Base-by-base conservation (phyloP, 495 filamentous ascomycete species). In the Bryoglossum gracile region DNA sequence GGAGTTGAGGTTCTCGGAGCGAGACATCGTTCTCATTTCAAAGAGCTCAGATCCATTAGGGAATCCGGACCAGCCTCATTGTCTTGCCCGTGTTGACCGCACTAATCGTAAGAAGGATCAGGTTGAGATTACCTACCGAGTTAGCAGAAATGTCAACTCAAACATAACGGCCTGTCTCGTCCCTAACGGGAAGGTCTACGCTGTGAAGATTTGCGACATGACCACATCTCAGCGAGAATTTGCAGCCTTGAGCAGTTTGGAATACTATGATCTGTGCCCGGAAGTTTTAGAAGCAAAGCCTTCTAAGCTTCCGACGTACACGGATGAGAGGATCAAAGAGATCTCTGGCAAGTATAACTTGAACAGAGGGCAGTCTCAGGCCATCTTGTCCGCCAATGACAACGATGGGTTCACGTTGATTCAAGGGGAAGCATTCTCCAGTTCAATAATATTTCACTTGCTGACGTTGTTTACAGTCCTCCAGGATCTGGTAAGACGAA, bases 401-500 rank as follows among this genome's bases (percentile, higher is more conserved):
- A 96, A 95, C 55, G 90, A 95, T 65, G 92, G 84, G 0, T 98
- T 98, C 62, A 95, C 90, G 6, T 73, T 98, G 41, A 86, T 98
- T 48, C 92, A 98, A 66, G 92, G 92, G 76, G 80, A 72, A 59
- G 69, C 54, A 46, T n/a, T 26, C 9, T 25, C 2, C 21, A 41
- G 19, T n/a, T n/a, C n/a, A n/a, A n/a, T n/a, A n/a, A n/a, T n/a
- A n/a, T n/a, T n/a, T n/a, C n/a, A n/a, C n/a, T n/a, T n/a, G n/a
- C n/a, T n/a, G n/a, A n/a, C n/a, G n/a, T n/a, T n/a, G 6, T 39
- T 25, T 28, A 30, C 45, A 58, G 53, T 33, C 94, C 92, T 41
- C 92, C 92, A 1, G 92, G 92, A 59, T 92, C 91, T 3, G 92
- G 92, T 59, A 98, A 98, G 67, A 98, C 92, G 0, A 98, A 97